Evolutionary conservation across 2,329 filamentous ascomycete species (phyloP), one percentile per base, ranked within the genome.

Genomic region (Clonostachys sp.): DNA sequence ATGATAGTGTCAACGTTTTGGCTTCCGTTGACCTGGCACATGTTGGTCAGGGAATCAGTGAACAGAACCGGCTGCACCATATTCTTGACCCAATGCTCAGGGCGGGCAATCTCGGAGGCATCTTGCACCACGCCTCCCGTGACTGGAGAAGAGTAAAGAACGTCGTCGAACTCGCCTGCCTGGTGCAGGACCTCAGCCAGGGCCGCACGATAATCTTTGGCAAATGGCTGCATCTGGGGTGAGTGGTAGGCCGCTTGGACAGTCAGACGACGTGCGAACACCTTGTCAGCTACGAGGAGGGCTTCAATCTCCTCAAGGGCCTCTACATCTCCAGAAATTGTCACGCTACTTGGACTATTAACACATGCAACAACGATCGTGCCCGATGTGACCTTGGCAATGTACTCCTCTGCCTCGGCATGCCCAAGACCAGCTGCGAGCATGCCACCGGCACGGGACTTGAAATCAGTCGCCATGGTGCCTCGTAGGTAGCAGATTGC

Each of bases 281-380:
- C 24, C 2, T 24, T 41, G 17, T 50, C n/a, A 14, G 47, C 16
- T 2, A 44, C 24, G 20, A 39, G 24, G 6, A 10, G 35, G 24
- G 35, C 2, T 47, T 36, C 2, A 17, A 40, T n/a, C 40, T 42
- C 45, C 44, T 45, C 6, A 49, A 47, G 5, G n/a, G 60, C 58
- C 3, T 59, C 54, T 1, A 65, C 63, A 45, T 72, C 70, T 10
- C 74, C 74, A 0, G 74, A 75, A 0, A 78, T 61, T 0, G 75
- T 78, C 10, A 73, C 55, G 45, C 67, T 77, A 0, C 62, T 58
- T 1, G 74, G 73, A 40, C 71, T 74, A 60, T 78, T 79, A 50
- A 70, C 65, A 53, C 73, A 74, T 8, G 62, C 67, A 38, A 68
- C 55, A 3, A 45, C 50, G 3, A 55, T 48, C 5, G 14, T 45